Evolutionary conservation across 2,329 filamentous ascomycete species (phyloP).

Genomic region (Hymenoscyphus infarciens): DNA sequence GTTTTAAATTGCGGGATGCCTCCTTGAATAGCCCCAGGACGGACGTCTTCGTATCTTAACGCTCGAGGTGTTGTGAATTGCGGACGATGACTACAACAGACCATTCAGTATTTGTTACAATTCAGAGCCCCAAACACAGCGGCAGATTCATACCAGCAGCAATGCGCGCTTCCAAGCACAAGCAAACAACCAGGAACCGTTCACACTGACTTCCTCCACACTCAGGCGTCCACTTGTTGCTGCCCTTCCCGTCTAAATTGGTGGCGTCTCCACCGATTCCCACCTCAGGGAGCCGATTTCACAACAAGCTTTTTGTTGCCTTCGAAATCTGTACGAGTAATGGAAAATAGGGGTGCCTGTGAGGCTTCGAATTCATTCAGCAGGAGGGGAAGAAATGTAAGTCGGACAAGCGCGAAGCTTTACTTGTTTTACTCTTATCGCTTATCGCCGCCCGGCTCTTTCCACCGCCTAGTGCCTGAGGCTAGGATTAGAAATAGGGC

Average conservation of each 20-base stretch:
- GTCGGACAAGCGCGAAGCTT: conserved; percentile 5
- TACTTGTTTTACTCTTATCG: not conserved
- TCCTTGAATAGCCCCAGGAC: not conserved
- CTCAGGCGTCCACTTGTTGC: not conserved
- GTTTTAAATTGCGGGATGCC: not conserved
- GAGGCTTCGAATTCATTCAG: not conserved
- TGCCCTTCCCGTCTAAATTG: not conserved
- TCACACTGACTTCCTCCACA: not conserved
- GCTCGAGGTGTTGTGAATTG: not conserved
- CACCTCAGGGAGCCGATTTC: not conserved
- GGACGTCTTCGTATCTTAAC: not conserved
- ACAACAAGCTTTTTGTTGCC: not conserved
- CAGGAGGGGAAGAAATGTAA: not conserved
- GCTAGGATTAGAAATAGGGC: not conserved
- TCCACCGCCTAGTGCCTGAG: not conserved
- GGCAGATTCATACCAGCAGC: not conserved
- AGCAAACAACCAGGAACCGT: not conserved
- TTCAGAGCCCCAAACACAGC: not conserved
- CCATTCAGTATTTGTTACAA: not conserved
- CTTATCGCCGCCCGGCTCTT: not conserved
- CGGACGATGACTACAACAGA: not conserved
- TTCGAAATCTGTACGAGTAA: not conserved
- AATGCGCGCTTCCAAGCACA: not conserved
- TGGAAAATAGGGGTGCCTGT: not conserved
- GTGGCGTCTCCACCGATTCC: not conserved